These are phyloP conservation scores for Eutrema japonicum DNA, from an alignment of 345 rosid species.

Conservation along the genomic window DNA sequence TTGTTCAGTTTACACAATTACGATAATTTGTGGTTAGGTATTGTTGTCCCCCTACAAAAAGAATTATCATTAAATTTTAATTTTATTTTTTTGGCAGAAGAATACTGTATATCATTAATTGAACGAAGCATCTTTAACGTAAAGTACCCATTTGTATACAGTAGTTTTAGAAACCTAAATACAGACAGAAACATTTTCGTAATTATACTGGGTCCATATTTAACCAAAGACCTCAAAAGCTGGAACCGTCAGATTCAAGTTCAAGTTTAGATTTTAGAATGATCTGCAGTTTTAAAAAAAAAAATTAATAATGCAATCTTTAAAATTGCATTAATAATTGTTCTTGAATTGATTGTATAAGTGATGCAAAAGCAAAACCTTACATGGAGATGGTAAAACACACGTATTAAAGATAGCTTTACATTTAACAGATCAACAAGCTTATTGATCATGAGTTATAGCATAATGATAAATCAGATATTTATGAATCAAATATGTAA, in stretches of 20 bases:
- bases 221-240: slow-evolving; percentile 1
- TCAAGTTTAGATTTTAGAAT: neutral
- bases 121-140: slow-evolving; percentile 17
- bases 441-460: slow-evolving; percentile 7
- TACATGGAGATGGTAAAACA: neutral
- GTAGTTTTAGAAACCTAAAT: slow-evolving; percentile 22
- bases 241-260: slow-evolving; percentile 13
- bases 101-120: neutral
- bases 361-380: neutral
- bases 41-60: slow-evolving; percentile 18
- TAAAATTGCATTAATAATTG: neutral
- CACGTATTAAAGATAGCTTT: neutral
- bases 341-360: neutral
- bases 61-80: neutral
- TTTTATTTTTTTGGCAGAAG: neutral
- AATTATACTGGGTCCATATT: slow-evolving; percentile 13
- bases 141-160: slow-evolving; percentile 5
- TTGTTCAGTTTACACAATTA: neutral
- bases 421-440: neutral
- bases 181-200: slow-evolving; percentile 12
- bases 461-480: too few relatives aligned
- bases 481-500: neutral
- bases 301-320: neutral
- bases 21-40: neutral
- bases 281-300: too few relatives aligned